These are phyloP conservation scores for Phellopilus nigrolimitatus DNA, from an alignment of 1,284 basidiomycete species.

Conservation along the genomic window DNA sequence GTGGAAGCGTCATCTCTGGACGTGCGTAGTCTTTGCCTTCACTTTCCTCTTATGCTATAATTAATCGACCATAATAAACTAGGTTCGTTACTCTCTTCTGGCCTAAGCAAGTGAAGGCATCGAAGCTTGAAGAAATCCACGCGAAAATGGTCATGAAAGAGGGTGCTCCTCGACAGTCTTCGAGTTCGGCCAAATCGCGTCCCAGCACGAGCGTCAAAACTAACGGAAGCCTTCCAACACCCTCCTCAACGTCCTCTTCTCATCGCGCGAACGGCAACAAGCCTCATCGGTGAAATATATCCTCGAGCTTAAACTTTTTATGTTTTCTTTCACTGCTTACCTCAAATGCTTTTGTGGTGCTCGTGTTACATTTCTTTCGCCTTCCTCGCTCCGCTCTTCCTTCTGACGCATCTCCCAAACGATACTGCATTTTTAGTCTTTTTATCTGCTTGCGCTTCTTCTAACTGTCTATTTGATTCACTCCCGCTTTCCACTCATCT, in stretches of 20 bases:
- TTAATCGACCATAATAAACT: too few relatives aligned
- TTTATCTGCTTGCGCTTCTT: not conserved
- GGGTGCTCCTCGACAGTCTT: conserved; percentile 45
- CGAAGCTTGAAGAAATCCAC: conserved; percentile 88
- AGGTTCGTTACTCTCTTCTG: conserved; percentile 95
- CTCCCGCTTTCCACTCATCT: not conserved
- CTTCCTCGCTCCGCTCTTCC: not conserved
- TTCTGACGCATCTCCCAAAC: too few relatives aligned
- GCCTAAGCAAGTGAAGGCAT: conserved; percentile 93
- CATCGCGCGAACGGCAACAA: conserved; percentile 46
- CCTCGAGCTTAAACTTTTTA: not conserved
- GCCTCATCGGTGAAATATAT: conserved; percentile 40
- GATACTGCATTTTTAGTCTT: conserved; percentile 1
- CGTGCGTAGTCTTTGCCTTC: conserved; percentile 51
- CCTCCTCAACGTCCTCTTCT: conserved; percentile 30
- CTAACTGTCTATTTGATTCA: not conserved
- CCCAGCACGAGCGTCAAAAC: conserved; percentile 43
- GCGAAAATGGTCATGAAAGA: conserved; percentile 91
- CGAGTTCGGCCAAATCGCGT: conserved; percentile 45
- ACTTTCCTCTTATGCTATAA: too few relatives aligned
- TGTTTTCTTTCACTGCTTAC: not conserved
- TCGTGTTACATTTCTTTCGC: not conserved
- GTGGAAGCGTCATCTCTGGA: conserved; percentile 95
- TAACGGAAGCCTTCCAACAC: conserved; percentile 32
- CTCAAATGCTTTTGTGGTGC: not conserved